Base-by-base conservation (phyloP, 2,329 filamentous ascomycete genomes). In the Penicillium hesseltinei region DNA sequence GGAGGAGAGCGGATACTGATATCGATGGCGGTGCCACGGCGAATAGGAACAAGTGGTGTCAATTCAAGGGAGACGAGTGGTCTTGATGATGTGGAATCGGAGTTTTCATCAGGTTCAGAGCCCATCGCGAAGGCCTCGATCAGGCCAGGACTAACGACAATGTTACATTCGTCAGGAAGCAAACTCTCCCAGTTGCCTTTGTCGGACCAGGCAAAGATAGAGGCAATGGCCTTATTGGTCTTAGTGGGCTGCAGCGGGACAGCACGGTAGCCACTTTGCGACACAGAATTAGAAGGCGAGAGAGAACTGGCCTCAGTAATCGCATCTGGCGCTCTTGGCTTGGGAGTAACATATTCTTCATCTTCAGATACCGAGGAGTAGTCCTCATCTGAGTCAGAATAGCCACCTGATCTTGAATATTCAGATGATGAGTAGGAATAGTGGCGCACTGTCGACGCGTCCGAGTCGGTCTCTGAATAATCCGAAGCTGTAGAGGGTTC, bases 1-100 rank as follows among this genome's bases (percentile, higher is more conserved):
- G 92, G 89, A 1, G 91, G 91, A 7, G 93, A 97, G 49, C 92
- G 89, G 62, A 99, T 91, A 63, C 95, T 94, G 53, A 99, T 90
- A 72, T 99, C 94, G 33, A 99, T 84, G 4, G 90, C 90, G 23
- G 92, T 99, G 67, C 92, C 94, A 68, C 93, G 89, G 61, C 93
- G 86, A 60, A 97, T 87, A 64, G 92, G 89, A 8, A 97, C 93
- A 38, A 96, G 80, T 0, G 94, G 94, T 0, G 93, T 97, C 42
- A 99, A 84, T 69, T 96, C 91, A 35, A 97, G 84, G 6, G 88
- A 89, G 58, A 88, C 75, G 33, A 88, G 75, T 33, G 84, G 85
- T 55, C 78, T 65, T 29, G 64, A 64, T 5, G 63, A 63, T n/a
- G 58, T 61, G 7, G 54, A 54, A 15, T 56, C 42, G 3, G 58